phyloP scores from a whole-genome alignment of 108 stramenopile species.

The Nitzschia putrida region DNA sequence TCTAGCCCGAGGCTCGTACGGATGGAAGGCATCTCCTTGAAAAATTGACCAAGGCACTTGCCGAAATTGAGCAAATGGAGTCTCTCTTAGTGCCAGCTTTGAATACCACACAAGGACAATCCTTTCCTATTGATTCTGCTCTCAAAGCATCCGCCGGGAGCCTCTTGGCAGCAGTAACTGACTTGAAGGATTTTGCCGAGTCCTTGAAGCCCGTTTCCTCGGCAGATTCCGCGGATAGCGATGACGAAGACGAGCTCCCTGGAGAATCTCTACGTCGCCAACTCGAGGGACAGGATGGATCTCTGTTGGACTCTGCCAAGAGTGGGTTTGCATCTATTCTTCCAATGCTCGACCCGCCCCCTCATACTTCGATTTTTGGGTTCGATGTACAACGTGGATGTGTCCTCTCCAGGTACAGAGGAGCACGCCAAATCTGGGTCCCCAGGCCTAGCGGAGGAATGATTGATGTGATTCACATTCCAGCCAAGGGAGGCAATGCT shows the following conservation, averaged over 20 bases:
- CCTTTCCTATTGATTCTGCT: conserved; percentile 12
- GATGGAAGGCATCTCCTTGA: conserved; percentile 58
- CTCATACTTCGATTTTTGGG: conserved; percentile 78
- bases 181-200: conserved; percentile 55
- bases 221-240: background rate
- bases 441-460: conserved; percentile 48
- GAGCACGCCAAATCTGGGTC: conserved; percentile 85
- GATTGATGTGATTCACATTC: conserved; percentile 79
- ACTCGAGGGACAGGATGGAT: conserved; percentile 49
- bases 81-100: conserved; percentile 21
- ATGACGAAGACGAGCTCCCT: conserved; percentile 32
- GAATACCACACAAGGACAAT: conserved; percentile 14
- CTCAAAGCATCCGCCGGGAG: conserved; percentile 29
- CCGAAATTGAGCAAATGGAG: conserved; percentile 48
- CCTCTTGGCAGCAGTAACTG: conserved; percentile 42
- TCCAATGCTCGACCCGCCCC: conserved; percentile 81
- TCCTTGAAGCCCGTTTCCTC: conserved; percentile 48
- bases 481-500: conserved; percentile 31
- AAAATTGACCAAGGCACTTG: conserved; percentile 44
- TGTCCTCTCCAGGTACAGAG: conserved; percentile 67
- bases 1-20: conserved; percentile 48
- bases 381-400: conserved; percentile 81
- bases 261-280: conserved; percentile 59
- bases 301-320: conserved; percentile 38
- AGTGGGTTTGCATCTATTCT: conserved; percentile 41